phyloP scores from a whole-genome alignment of 108 stramenopile genomes.

The Nitzschia sp. region DNA sequence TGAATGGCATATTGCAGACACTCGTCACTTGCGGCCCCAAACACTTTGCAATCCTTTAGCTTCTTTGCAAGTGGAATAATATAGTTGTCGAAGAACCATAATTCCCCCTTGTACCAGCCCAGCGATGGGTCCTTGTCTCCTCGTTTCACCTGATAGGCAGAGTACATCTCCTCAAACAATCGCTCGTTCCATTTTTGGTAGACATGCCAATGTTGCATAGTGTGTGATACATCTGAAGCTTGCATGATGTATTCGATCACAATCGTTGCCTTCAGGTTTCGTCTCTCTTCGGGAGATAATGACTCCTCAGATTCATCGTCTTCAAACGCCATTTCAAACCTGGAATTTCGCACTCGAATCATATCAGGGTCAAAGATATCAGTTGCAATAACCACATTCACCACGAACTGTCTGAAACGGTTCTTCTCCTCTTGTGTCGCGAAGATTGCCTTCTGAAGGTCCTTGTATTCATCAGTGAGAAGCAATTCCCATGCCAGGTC shows the following conservation, averaged over 20 bases:
- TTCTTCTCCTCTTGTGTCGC: slow-evolving; percentile 32
- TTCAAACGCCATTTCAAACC: slow-evolving; percentile 33
- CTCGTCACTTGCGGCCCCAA: slow-evolving; percentile 34
- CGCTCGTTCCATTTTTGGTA: slow-evolving; percentile 42
- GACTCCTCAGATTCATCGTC: neutral
- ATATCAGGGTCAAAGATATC: slow-evolving; percentile 61
- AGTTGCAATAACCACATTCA: slow-evolving; percentile 52
- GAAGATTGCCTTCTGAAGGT: slow-evolving; percentile 50
- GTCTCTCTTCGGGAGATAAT: slow-evolving; percentile 3
- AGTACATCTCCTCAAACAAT: slow-evolving; percentile 52
- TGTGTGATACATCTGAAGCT: slow-evolving; percentile 54
- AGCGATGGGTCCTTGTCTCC: slow-evolving; percentile 45
- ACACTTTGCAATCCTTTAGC: slow-evolving; percentile 31
- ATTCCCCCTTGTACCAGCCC: slow-evolving; percentile 57
- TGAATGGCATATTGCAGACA: slow-evolving; percentile 38
- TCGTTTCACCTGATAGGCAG: slow-evolving; percentile 44
- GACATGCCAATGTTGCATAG: slow-evolving; percentile 60
- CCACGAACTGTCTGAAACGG: slow-evolving; percentile 32
- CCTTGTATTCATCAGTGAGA: slow-evolving; percentile 36
- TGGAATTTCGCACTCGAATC: slow-evolving; percentile 28
- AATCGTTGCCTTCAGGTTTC: slow-evolving; percentile 39
- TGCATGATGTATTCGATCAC: slow-evolving; percentile 56
- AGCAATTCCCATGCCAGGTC: slow-evolving; percentile 57
- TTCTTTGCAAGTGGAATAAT: slow-evolving; percentile 36
- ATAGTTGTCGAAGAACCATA: slow-evolving; percentile 45